These are phyloP conservation scores for Malus hybrid DNA, from an alignment of 331 rosid genomes.

Conservation along the genomic window DNA sequence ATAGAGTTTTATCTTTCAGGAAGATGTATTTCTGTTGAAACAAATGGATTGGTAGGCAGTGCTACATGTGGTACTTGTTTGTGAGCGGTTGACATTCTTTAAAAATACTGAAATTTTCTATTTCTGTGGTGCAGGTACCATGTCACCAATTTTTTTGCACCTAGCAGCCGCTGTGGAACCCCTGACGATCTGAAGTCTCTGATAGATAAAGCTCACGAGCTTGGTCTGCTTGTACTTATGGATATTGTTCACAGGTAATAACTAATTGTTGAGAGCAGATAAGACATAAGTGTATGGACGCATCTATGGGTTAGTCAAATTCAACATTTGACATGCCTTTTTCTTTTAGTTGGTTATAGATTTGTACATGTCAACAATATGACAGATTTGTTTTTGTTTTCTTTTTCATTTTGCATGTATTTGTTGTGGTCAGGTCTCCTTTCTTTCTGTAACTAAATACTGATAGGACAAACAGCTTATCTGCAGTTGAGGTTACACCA, in stretches of 20 bases:
- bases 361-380: neutral
- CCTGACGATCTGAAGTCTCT: slow-evolving; percentile 96
- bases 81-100: neutral
- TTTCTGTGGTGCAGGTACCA: slow-evolving; percentile 63
- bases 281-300: neutral
- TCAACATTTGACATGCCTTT: neutral
- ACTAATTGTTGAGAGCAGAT: neutral
- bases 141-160: slow-evolving; percentile 95
- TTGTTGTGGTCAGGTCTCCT: neutral
- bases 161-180: slow-evolving; percentile 97
- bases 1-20: neutral
- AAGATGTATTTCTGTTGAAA: neutral
- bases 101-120: neutral
- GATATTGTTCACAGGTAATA: slow-evolving; percentile 95
- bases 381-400: neutral
- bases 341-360: neutral
- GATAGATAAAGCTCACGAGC: slow-evolving; percentile 89
- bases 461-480: neutral
- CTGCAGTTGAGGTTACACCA: neutral
- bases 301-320: neutral
- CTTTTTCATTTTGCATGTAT: neutral
- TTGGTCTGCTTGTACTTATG: slow-evolving; percentile 95
- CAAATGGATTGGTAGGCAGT: neutral
- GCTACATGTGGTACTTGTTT: neutral
- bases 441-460: neutral